Evolutionary conservation across 495 filamentous ascomycete genomes (phyloP), one percentile per base, ranked within the genome.

Genomic region (Xylaria cubensis): DNA sequence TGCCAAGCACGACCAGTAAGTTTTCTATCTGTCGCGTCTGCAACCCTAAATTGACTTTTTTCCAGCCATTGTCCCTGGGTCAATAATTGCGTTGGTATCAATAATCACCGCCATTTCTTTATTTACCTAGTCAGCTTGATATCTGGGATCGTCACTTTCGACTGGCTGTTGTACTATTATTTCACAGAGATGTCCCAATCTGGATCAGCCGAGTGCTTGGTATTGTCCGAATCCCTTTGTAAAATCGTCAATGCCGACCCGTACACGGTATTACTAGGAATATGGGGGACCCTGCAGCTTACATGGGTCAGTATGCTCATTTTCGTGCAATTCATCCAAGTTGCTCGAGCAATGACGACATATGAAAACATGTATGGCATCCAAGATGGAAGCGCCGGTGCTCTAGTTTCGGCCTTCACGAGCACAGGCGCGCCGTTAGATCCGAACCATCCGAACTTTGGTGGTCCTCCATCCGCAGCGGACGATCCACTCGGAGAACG

Each of bases 281-380:
- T 93, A 53, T 99, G 94, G 95, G 86, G 88, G 24, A 84, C 87
- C 26, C 82, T 97, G 48, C 96, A 99, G 82, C 86, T 97, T 55
- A 90, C 91, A 51, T 99, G 96, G 96, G 92, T 98, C 13, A 91
- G 94, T 3, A 98, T 98, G 95, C 91, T 99, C 34, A 88, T 97
- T 74, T 88, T 92, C 64, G 95, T 98, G 10, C 96, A 99, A 78
- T 89, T 97, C 46, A 84, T 97, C 13, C 96, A 98, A 77, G 89
- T 99, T 51, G 91, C 94, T 1, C 89, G 94, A 63, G 96, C 94
- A 55, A 90, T 95, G 85, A 99, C 96, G 9, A 99, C 96, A 0
- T 98, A 91, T 82, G 96, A 99, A 77, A 96, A 93, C 74, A 97
- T 98, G 94, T 86, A 89, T 66, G 90, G 92, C 56, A 84, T 93